A percentile compares a stretch with the other conserved stretches of the same genome.
Evolutionary conservation across 2,329 filamentous ascomycete species (phyloP).

Genomic region (Penicillium sp.): DNA sequence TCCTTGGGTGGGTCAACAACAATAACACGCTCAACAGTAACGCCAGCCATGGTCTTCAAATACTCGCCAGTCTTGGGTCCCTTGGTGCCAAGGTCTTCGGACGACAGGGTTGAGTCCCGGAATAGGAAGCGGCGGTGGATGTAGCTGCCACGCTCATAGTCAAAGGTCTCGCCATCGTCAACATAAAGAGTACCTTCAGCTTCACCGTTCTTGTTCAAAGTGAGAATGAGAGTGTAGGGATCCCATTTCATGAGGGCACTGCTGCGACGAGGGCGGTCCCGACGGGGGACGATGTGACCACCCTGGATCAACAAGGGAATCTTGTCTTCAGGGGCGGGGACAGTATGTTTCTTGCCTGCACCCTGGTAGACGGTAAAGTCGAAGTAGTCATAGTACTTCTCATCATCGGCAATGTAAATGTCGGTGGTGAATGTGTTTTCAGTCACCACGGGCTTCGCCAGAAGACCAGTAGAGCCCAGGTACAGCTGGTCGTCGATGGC

Average conservation of each 20-base stretch:
- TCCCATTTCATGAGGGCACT: constrained; percentile 89
- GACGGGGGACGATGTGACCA: constrained; percentile 86
- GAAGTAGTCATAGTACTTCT: constrained; percentile 95
- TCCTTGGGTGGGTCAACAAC: constrained; percentile 73
- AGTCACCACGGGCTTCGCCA: constrained; percentile 87
- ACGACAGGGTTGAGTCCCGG: constrained; percentile 60
- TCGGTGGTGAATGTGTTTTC: constrained; percentile 72
- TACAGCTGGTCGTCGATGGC: constrained; percentile 91
- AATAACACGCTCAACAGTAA: constrained; percentile 80
- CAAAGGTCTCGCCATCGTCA: constrained; percentile 92
- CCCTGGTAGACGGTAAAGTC: constrained; percentile 75
- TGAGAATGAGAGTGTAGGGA: constrained; percentile 87
- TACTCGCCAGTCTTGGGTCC: constrained; percentile 69
- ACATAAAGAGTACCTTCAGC: constrained; percentile 83
- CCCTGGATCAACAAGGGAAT: constrained; percentile 91
- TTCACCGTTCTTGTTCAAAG: constrained; percentile 65
- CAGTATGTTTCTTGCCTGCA: constrained; percentile 67
- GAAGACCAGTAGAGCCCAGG: constrained; percentile 79
- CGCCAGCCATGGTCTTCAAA: constrained; percentile 73
- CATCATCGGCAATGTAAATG: constrained; percentile 84
- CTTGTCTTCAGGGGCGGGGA: constrained; percentile 78
- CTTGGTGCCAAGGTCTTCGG: constrained; percentile 64
- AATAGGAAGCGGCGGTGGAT: constrained; percentile 82
- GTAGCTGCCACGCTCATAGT: constrained; percentile 80
- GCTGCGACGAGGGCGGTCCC: constrained; percentile 83